Percentiles rank a stretch among this genome's conserved stretches.
Evolutionary conservation across 192 early-diverging fungal genomes (phyloP).

Genomic region (Backusella morwellensis): DNA sequence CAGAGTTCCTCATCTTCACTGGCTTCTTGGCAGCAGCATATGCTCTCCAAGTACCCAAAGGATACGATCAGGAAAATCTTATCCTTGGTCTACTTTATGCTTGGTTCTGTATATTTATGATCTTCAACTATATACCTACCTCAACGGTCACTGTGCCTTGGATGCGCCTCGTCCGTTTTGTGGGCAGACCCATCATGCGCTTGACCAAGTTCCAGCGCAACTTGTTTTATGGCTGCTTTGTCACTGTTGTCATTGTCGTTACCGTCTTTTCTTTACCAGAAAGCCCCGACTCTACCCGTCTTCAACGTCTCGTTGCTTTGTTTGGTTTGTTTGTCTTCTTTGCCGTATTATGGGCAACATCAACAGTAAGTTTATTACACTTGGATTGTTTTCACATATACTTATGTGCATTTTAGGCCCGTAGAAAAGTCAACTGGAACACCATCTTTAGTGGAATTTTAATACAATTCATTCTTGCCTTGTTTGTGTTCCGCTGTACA

Average conservation of each 20-base stretch:
- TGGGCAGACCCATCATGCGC: constrained; percentile 16
- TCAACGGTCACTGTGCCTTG: constrained; percentile 8
- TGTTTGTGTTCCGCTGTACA: constrained; percentile 72
- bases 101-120: constrained; percentile 15
- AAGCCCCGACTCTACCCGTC: constrained; percentile 50
- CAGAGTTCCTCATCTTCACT: constrained; percentile 26
- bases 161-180: background rate
- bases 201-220: background rate
- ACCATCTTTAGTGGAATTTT: constrained; percentile 69
- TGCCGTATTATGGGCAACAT: constrained; percentile 45
- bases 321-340: constrained; percentile 66
- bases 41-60: constrained; percentile 29
- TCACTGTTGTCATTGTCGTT: constrained; percentile 46
- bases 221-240: constrained; percentile 11
- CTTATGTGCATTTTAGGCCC: constrained; percentile 33
- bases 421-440: constrained; percentile 67
- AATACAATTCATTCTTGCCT: constrained; percentile 76
- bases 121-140: constrained; percentile 22
- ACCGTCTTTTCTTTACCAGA: constrained; percentile 57
- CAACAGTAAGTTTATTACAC: constrained; percentile 35
- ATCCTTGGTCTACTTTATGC: constrained; percentile 29
- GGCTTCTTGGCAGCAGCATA: constrained; percentile 26
- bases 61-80: constrained; percentile 29
- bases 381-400: background rate
- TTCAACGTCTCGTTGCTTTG: constrained; percentile 74